Percentiles rank a stretch among this genome's conserved stretches.
phyloP scores from a whole-genome alignment of 768 basidiomycete species.

The Butyriboletus loyo region DNA sequence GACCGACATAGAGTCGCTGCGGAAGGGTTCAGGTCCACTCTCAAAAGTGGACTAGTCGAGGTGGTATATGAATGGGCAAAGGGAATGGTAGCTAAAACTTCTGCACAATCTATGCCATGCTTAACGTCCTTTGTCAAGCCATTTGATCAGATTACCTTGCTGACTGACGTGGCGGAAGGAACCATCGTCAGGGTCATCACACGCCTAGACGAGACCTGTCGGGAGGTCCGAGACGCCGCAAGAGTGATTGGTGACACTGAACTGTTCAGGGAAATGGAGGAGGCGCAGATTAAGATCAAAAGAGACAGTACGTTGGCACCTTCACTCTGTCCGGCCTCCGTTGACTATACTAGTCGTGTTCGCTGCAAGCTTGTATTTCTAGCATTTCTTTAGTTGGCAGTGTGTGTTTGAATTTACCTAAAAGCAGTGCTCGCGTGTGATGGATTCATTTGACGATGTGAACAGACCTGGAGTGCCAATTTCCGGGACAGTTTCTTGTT shows the following conservation, averaged over 20 bases:
- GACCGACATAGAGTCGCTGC: constrained; percentile 72
- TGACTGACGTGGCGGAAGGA: constrained; percentile 95
- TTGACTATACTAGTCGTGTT: constrained; percentile 61
- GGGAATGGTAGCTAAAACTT: constrained; percentile 75
- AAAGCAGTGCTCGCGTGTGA: too few species aligned
- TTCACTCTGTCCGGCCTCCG: background rate
- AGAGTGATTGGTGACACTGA: constrained; percentile 96
- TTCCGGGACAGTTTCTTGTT: too few species aligned
- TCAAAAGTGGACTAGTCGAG: constrained; percentile 91
- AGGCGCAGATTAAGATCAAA: constrained; percentile 89
- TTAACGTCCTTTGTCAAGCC: constrained; percentile 52
- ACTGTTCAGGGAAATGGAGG: constrained; percentile 97
- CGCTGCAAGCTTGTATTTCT: constrained; percentile 86
- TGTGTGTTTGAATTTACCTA: background rate
- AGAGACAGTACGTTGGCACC: constrained; percentile 76
- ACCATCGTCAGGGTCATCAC: constrained; percentile 97
- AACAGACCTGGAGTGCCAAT: too few species aligned
- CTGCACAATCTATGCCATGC: background rate
- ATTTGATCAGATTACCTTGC: constrained; percentile 86
- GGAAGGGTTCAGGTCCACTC: constrained; percentile 71
- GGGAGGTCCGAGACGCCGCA: constrained; percentile 95
- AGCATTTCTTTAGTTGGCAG: constrained; percentile 16
- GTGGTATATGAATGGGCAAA: constrained; percentile 99
- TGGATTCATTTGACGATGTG: too few species aligned
- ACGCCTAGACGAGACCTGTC: constrained; percentile 92